Conservation (phyloP, 1,284 basidiomycete genomes). For the Gymnopus androsaceus region DNA sequence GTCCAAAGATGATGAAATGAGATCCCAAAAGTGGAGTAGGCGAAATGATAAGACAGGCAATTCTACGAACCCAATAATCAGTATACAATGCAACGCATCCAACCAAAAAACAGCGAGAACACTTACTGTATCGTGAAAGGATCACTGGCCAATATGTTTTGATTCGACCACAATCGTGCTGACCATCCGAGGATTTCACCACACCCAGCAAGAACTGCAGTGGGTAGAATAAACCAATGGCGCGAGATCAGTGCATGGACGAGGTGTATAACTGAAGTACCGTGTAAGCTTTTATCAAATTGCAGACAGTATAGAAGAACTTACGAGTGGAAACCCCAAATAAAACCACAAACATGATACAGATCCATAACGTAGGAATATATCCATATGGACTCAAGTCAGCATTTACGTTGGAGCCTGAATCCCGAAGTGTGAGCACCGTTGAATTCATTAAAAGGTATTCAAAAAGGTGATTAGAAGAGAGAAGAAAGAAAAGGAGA, state of each 20-base stretch:
- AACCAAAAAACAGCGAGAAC: not conserved
- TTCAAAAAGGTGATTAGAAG: not conserved
- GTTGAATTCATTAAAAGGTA: not conserved
- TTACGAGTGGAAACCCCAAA: slow-evolving; percentile 41
- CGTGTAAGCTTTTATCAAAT: not conserved
- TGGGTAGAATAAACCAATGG: slow-evolving; percentile 56
- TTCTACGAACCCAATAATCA: slow-evolving; percentile 29
- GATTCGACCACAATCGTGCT: slow-evolving; percentile 39
- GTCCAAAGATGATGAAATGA: slow-evolving; percentile 51
- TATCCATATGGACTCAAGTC: slow-evolving; percentile 40
- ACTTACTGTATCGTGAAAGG: slow-evolving; percentile 40
- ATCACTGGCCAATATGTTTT: slow-evolving; percentile 20
- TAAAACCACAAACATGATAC: slow-evolving; percentile 39
- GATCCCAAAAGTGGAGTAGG: slow-evolving; percentile 53
- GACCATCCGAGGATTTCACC: slow-evolving; percentile 55
- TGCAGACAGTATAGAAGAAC: slow-evolving; percentile 13
- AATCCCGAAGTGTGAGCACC: not conserved
- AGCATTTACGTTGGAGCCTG: not conserved
- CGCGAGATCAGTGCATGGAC: slow-evolving; percentile 43
- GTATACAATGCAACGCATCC: not conserved
- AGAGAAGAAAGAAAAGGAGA: not conserved
- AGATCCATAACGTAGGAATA: slow-evolving; percentile 40
- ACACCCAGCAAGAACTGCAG: slow-evolving; percentile 50
- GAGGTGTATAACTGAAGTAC: slow-evolving; percentile 39
- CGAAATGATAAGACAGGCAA: slow-evolving; percentile 42